Evolutionary conservation across 2,329 filamentous ascomycete genomes (phyloP).

Genomic region (Arthrinium puccinioides): DNA sequence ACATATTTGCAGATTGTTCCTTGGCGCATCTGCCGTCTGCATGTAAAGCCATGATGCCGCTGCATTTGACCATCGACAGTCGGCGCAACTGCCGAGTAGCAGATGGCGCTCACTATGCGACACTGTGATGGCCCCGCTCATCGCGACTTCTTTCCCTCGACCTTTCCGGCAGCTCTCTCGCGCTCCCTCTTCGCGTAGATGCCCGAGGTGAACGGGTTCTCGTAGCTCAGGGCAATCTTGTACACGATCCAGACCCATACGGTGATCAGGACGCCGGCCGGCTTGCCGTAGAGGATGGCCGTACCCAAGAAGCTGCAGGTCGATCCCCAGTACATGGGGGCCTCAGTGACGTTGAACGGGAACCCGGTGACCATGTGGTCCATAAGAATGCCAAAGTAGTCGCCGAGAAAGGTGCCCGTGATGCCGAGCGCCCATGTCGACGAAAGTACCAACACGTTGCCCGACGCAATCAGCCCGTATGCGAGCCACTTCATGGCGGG

Average conservation of each 20-base stretch:
- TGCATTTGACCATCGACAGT: background rate
- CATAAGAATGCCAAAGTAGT: conserved; percentile 99
- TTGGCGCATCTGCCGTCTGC: too few species aligned
- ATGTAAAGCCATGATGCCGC: too few species aligned
- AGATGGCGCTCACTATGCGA: too few species aligned
- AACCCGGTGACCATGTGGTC: conserved; percentile 90
- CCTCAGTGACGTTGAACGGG: conserved; percentile 84
- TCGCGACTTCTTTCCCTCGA: conserved; percentile 43
- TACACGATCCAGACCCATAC: conserved; percentile 71
- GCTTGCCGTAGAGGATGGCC: conserved; percentile 77
- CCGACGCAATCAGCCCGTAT: conserved; percentile 62
- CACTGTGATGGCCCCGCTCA: conserved; percentile 26
- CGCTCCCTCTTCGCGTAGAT: conserved; percentile 85
- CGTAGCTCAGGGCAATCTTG: conserved; percentile 71
- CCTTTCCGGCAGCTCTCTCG: conserved; percentile 38
- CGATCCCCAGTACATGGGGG: conserved; percentile 95
- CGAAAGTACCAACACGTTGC: conserved; percentile 79
- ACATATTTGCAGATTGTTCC: too few species aligned
- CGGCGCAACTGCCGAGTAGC: background rate
- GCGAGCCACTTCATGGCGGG: conserved; percentile 55
- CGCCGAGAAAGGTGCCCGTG: conserved; percentile 91
- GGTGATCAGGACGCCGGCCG: conserved; percentile 75
- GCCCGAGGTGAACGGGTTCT: conserved; percentile 88
- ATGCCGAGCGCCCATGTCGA: conserved; percentile 90
- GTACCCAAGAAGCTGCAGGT: conserved; percentile 88